Base-by-base conservation (phyloP, 106 monocot species). In the Iris macrosiphon region DNA sequence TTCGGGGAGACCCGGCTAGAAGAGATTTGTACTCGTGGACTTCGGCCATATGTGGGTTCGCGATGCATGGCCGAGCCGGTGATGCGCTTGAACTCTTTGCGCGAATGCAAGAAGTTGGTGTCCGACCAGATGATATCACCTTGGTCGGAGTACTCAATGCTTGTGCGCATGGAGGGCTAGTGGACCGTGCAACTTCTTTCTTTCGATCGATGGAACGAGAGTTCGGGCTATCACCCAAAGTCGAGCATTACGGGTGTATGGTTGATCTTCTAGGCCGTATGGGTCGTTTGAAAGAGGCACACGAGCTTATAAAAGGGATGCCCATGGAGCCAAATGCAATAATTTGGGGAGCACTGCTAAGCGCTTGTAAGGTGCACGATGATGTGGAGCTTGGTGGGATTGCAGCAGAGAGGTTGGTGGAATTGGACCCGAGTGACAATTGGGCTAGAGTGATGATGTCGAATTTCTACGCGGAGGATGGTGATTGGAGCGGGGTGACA, bases 371-470 rank as follows among this genome's bases (percentile, higher is more conserved):
- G 19, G 50, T 58, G 31, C 55, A 64, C 25, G 64, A 64, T 31
- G 25, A 76, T 41, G 22, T 65, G 8, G 47, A 65, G 44, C 31
- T 76, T 14, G 76, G 76, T 7, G 54, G 40, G 24, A 18, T 69
- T 70, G 76, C 24, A 16, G 75, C 68, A 19, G 8, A 15, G 15
- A 57, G 43, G 25, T 47, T 75, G 56, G 41, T 57, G 1, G 68
- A 62, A 35, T 56, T 75, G 55, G 49, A 68, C 38, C 68, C 67
- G 15, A 22, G 0, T 12, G 68, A 75, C 34, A 48, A 45, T 32
- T 75, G 68, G 68, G 55, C 75, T 25, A 45, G 61, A 26, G 48
- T 75, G 14, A 75, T 75, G 75, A 55, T 75, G 15, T 75, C 68
- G 8, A 75, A 51, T 24, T 22, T 75, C 32, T 68, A 68, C 43